These are phyloP conservation scores for Ustilago hordei DNA, from an alignment of 1,284 basidiomycete genomes.

Conservation along the genomic window DNA sequence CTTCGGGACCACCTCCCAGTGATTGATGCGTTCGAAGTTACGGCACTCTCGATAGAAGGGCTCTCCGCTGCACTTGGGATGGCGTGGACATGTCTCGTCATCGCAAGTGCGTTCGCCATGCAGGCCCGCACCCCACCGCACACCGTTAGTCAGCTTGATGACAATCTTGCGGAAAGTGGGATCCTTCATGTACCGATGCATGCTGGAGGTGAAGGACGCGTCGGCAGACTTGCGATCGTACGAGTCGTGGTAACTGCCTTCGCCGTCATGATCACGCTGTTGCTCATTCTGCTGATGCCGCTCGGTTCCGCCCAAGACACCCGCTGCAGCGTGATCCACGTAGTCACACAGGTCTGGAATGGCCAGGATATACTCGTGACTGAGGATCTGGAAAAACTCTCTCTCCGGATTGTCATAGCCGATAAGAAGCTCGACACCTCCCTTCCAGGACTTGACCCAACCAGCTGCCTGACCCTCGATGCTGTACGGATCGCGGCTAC, in stretches of 20 bases:
- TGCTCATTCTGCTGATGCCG: slow-evolving; percentile 9
- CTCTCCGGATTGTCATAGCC: slow-evolving; percentile 80
- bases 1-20: slow-evolving; percentile 81
- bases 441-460: slow-evolving; percentile 87
- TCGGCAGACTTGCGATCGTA: slow-evolving; percentile 35
- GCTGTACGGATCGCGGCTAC: slow-evolving; percentile 84
- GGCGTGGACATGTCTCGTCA: slow-evolving; percentile 74
- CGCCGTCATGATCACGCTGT: slow-evolving; percentile 18
- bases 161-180: slow-evolving; percentile 60
- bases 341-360: slow-evolving; percentile 71
- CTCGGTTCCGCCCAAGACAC: slow-evolving; percentile 45
- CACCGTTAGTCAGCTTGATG: slow-evolving; percentile 82
- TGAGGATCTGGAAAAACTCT: slow-evolving; percentile 86
- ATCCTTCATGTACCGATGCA: slow-evolving; percentile 57
- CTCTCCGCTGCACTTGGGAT: slow-evolving; percentile 74
- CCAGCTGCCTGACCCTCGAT: slow-evolving; percentile 84
- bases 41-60: slow-evolving; percentile 84
- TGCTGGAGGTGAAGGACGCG: slow-evolving; percentile 34
- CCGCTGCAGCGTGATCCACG: slow-evolving; percentile 72
- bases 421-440: slow-evolving; percentile 80
- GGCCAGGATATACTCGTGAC: slow-evolving; percentile 74
- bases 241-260: slow-evolving; percentile 33
- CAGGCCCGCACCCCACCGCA: slow-evolving; percentile 90
- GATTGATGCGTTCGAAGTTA: slow-evolving; percentile 83
- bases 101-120: slow-evolving; percentile 86